Base-by-base conservation (phyloP, 768 basidiomycete genomes). In the Cyclocybe cylindracea region DNA sequence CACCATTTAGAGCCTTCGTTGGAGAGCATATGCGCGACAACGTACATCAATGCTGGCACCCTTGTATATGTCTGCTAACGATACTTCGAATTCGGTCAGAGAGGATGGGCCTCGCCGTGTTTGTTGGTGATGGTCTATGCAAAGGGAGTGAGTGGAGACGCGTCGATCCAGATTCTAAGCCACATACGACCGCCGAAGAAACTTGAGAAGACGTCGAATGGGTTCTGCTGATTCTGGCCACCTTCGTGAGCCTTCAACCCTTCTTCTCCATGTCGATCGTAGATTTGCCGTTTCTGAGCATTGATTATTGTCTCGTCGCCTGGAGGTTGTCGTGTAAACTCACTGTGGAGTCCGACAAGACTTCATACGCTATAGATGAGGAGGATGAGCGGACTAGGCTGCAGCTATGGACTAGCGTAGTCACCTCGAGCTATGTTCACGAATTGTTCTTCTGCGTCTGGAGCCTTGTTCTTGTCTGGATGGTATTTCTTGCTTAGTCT, bases 261-360 rank as follows among this genome's bases (percentile, higher is more conserved):
- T 67, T 97, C 95, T 76, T 95, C 94, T 54, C 96, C 96, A 72
- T 94, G 87, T 51, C 87, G 80, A 68, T 98, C 97, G 69, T 98
- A 99, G 56, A 96, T 91, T 73, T 84, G 79, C 31, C 91, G 86
- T 87, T 94, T 96, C 89, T 95, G 46, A 65, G 3, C 53, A 11
- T 11, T 43, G 18, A 35, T 55, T 49, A 53, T 53, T 53, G 39
- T 57, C 31, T 32, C 37, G 29, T 36, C 29, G 10, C 14, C 4
- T n/a, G 3, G 19, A 14, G 6, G 18, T 37, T 37, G 42, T 40
- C 24, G 39, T 14, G 24, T n/a, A 32, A n/a, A 60, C 84, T 60
- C 57, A 94, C 92, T 57, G 84, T 83, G 1, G 81, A 47, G 65
- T 98, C 94, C 6, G 94, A 94, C 29, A 99, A 78, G n/a, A 96